These are phyloP conservation scores for Cryoendolithus antarcticus DNA, from an alignment of 2,329 filamentous ascomycete genomes.

Conservation along the genomic window DNA sequence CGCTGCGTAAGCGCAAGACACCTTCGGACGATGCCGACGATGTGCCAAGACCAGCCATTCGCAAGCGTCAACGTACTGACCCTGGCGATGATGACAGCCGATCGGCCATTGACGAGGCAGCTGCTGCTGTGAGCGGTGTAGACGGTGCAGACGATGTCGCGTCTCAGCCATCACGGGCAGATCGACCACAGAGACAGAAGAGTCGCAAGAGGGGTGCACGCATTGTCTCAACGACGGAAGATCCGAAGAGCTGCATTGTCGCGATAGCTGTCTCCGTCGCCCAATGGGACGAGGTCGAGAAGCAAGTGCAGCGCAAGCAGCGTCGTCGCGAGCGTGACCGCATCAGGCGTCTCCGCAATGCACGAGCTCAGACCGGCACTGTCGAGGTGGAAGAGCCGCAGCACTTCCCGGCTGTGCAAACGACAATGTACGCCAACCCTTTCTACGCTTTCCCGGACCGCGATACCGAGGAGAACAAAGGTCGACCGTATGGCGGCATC, in stretches of 20 bases:
- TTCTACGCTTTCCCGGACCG: constrained; percentile 85
- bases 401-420: constrained; percentile 48
- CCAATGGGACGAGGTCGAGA: constrained; percentile 24
- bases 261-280: constrained; percentile 27
- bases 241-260: constrained; percentile 40
- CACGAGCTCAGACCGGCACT: constrained; percentile 31
- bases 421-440: constrained; percentile 56
- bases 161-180: constrained; percentile 20
- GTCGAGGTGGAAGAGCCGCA: constrained; percentile 27
- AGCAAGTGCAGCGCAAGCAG: constrained; percentile 40
- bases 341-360: constrained; percentile 26
- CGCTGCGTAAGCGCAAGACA: constrained; percentile 69
- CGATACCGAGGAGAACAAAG: constrained; percentile 77
- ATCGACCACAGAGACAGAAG: constrained; percentile 44
- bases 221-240: constrained; percentile 18
- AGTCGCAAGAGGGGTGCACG: constrained; percentile 25
- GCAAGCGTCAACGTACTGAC: constrained; percentile 31
- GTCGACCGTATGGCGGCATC: constrained; percentile 91
- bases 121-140: constrained; percentile 6
- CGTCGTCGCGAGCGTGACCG: constrained; percentile 34
- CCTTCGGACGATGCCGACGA: constrained; percentile 48
- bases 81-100: constrained; percentile 12
- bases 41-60: constrained; percentile 22
- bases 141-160: constrained; percentile 13
- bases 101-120: constrained; percentile 18